Evolutionary conservation across 2,329 filamentous ascomycete genomes (phyloP).

Genomic region (Epichloe sylvatica): DNA sequence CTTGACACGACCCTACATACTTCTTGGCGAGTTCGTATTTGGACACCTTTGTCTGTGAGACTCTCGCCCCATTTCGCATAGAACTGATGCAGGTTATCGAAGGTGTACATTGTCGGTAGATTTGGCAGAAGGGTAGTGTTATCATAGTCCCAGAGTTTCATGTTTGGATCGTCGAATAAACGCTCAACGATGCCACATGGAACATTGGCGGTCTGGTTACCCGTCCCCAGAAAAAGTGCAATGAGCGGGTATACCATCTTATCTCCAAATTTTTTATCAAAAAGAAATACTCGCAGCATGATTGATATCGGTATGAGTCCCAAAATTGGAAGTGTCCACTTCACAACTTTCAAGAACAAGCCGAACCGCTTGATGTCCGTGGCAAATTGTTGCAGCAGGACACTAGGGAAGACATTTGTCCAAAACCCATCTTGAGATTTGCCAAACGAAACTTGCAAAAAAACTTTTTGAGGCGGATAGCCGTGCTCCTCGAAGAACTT

Average conservation of each 20-base stretch:
- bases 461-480: conserved; percentile 41
- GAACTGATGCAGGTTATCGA: conserved; percentile 47
- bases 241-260: conserved; percentile 59
- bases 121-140: conserved; percentile 41
- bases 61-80: conserved; percentile 45
- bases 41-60: conserved; percentile 39
- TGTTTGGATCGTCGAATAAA: conserved; percentile 43
- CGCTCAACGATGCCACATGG: conserved; percentile 52
- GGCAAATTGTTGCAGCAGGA: conserved; percentile 39
- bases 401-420: conserved; percentile 51
- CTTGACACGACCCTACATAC: conserved; percentile 38
- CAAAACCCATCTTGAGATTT: conserved; percentile 47
- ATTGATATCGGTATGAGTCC: conserved; percentile 49
- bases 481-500: conserved; percentile 47
- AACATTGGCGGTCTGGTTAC: conserved; percentile 60
- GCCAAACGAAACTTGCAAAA: conserved; percentile 48
- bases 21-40: conserved; percentile 41
- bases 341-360: conserved; percentile 40
- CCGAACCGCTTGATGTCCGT: conserved; percentile 43
- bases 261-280: conserved; percentile 56
- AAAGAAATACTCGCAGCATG: conserved; percentile 53
- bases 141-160: conserved; percentile 47
- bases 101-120: conserved; percentile 51
- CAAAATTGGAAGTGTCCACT: conserved; percentile 46
- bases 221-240: conserved; percentile 59